These are phyloP conservation scores for Cutaneotrichosporon sp. DNA, from an alignment of 1,284 basidiomycete genomes.

Conservation along the genomic window DNA sequence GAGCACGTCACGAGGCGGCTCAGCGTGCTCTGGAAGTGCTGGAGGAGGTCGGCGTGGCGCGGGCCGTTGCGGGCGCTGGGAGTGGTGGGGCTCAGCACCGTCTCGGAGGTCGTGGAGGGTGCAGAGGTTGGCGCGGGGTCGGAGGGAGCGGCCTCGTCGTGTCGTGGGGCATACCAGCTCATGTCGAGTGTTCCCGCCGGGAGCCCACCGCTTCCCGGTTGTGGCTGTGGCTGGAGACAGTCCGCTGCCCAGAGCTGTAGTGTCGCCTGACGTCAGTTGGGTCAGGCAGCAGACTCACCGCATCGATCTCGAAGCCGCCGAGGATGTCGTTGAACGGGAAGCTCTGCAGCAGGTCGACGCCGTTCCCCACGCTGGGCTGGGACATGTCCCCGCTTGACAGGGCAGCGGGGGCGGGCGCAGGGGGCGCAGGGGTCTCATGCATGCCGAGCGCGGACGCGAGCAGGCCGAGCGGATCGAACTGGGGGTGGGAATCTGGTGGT, in stretches of 20 bases:
- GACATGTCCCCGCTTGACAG: background rate
- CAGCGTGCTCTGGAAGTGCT: conserved; percentile 4
- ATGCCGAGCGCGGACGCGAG: background rate
- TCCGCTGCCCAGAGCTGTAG: background rate
- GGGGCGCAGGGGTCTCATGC: background rate
- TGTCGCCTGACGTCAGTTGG: background rate
- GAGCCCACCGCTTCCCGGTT: background rate
- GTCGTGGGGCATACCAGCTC: background rate
- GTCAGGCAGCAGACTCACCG: background rate
- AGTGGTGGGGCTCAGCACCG: background rate
- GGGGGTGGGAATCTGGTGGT: background rate
- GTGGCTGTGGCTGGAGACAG: background rate
- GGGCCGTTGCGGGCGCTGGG: background rate
- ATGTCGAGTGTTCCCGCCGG: background rate
- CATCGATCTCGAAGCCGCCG: background rate
- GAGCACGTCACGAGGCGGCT: conserved; percentile 4
- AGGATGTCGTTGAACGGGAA: conserved; percentile 1
- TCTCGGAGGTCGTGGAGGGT: background rate
- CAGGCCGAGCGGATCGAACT: background rate
- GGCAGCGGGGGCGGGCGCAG: background rate
- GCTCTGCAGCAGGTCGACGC: background rate
- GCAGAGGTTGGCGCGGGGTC: background rate
- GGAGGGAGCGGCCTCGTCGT: background rate
- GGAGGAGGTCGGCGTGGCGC: background rate
- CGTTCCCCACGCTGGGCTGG: background rate